These are phyloP conservation scores for Rostrohypoxylon terebratum DNA, from an alignment of 495 filamentous ascomycete genomes.

Conservation along the genomic window DNA sequence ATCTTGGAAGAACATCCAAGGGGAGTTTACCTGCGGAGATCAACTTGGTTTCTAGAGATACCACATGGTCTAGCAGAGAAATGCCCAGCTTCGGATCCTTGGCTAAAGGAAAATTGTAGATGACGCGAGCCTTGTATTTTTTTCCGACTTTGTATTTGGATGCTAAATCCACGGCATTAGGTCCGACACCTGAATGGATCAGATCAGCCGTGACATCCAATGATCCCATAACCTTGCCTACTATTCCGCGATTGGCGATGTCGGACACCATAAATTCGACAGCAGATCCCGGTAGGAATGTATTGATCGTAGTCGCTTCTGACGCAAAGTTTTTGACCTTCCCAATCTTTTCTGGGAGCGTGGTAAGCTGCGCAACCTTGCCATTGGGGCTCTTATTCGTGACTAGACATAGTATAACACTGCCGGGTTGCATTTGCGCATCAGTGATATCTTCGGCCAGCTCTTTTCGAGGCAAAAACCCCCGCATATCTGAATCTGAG, in stretches of 20 bases:
- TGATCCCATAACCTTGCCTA: constrained; percentile 91
- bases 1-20: constrained; percentile 72
- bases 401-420: constrained; percentile 85
- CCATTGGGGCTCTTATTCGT: constrained; percentile 79
- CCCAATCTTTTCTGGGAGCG: constrained; percentile 73
- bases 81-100: constrained; percentile 86
- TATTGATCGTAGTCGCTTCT: constrained; percentile 84
- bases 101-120: constrained; percentile 81
- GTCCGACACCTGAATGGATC: constrained; percentile 83
- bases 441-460: constrained; percentile 73
- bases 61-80: constrained; percentile 84
- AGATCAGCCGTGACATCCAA: constrained; percentile 89
- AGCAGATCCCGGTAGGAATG: constrained; percentile 89
- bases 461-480: constrained; percentile 92
- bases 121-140: constrained; percentile 86
- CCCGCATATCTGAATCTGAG: constrained; percentile 71
- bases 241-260: constrained; percentile 65
- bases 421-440: constrained; percentile 70
- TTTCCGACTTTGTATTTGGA: constrained; percentile 81
- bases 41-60: constrained; percentile 69
- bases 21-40: constrained; percentile 54
- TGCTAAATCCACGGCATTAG: constrained; percentile 70
- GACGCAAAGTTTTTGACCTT: constrained; percentile 76
- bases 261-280: constrained; percentile 88
- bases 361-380: constrained; percentile 87